phyloP scores from a whole-genome alignment of 306 rosid species.

The Rosa chinensis region DNA sequence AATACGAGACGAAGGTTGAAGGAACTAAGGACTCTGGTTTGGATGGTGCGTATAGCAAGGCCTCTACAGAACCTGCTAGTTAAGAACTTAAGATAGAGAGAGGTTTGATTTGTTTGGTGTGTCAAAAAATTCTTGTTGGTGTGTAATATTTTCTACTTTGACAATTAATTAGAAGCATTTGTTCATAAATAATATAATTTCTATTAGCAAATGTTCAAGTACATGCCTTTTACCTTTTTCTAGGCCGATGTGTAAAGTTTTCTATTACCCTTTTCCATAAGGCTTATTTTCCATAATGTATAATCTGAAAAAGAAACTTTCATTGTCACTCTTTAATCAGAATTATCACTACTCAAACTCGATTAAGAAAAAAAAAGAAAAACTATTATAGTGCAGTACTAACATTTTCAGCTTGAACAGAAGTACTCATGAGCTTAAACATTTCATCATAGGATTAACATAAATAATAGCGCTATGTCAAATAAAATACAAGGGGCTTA shows the following conservation, averaged over 20 bases:
- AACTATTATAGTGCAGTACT: too few species aligned
- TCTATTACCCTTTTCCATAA: too few species aligned
- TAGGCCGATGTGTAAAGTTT: background rate
- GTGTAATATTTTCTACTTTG: background rate
- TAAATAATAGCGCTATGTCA: too few species aligned
- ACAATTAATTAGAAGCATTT: background rate
- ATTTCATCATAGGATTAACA: too few species aligned
- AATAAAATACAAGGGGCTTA: too few species aligned
- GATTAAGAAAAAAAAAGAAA: too few species aligned
- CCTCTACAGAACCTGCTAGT: constrained; percentile 6
- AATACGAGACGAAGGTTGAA: background rate
- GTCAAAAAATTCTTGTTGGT: background rate
- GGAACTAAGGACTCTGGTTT: background rate
- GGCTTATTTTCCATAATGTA: too few species aligned
- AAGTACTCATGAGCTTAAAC: too few species aligned
- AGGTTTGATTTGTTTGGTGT: background rate
- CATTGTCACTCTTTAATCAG: too few species aligned
- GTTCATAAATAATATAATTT: background rate
- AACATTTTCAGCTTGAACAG: too few species aligned
- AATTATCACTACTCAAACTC: too few species aligned
- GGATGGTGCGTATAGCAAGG: background rate
- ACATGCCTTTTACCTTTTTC: background rate
- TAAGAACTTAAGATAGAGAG: background rate
- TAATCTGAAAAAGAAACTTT: too few species aligned
- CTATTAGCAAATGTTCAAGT: background rate